A percentile compares a stretch with the other conserved stretches of the same genome.
phyloP scores from a whole-genome alignment of 108 stramenopile genomes.

The Nitzschia sp. region DNA sequence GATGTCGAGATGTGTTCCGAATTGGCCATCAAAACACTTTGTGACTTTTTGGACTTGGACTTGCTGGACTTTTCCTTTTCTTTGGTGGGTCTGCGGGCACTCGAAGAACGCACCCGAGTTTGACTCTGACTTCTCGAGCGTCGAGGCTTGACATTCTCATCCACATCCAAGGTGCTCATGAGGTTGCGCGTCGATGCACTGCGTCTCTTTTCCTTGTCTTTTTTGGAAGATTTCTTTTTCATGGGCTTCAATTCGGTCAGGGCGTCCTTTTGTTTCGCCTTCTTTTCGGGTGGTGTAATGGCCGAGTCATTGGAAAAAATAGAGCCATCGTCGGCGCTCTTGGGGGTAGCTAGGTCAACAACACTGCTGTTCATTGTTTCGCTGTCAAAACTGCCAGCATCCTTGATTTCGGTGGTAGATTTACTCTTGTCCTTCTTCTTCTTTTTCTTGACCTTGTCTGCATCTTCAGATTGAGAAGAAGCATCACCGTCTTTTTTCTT shows the following conservation, averaged over 20 bases:
- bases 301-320: neutral
- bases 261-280: neutral
- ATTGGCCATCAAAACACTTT: too few species aligned
- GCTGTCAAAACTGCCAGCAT: too few species aligned
- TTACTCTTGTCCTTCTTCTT: conserved; percentile 17
- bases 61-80: neutral
- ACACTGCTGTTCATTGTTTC: too few species aligned
- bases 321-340: conserved; percentile 2
- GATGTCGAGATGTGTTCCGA: too few species aligned
- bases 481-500: conserved; percentile 3
- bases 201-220: conserved; percentile 11
- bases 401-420: neutral
- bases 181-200: neutral
- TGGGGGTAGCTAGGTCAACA: too few species aligned
- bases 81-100: neutral
- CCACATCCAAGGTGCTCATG: too few species aligned
- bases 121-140: neutral
- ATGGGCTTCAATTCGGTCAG: neutral
- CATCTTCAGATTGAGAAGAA: conserved; percentile 1
- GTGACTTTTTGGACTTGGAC: conserved; percentile 7
- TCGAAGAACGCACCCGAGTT: too few species aligned
- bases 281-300: neutral
- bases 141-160: too few species aligned
- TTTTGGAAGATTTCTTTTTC: neutral
- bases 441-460: neutral